phyloP scores from a whole-genome alignment of 208 protist species.

The Phytomonas serpens region DNA sequence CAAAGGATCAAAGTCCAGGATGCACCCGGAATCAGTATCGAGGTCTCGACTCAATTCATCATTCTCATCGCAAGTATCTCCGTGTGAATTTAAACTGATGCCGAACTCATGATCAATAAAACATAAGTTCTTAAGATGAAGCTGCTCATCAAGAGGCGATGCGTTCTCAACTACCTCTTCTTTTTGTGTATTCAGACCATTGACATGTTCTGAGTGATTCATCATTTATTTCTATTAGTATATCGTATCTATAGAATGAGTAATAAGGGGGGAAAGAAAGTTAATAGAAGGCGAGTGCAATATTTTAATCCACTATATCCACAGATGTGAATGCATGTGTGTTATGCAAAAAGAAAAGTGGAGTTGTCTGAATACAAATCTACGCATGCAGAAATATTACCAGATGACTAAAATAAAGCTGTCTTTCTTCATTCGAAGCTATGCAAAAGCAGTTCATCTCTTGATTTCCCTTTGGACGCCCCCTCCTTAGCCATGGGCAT shows the following conservation, averaged over 20 bases:
- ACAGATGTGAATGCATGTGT: neutral
- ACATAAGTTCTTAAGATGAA: slow-evolving; percentile 79
- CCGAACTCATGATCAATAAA: slow-evolving; percentile 85
- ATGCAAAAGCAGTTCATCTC: neutral
- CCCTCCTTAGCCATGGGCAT: neutral
- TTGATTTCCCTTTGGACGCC: neutral
- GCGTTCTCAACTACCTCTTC: slow-evolving; percentile 9
- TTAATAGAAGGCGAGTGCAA: neutral
- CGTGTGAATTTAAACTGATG: slow-evolving; percentile 30
- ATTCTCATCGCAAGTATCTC: neutral
- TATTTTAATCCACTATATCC: neutral
- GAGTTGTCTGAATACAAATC: neutral
- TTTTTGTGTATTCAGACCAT: neutral
- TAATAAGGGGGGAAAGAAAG: slow-evolving; percentile 8
- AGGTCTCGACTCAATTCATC: neutral
- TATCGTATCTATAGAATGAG: slow-evolving; percentile 1
- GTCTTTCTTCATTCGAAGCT: neutral
- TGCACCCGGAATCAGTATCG: neutral
- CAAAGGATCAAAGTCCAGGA: slow-evolving; percentile 43
- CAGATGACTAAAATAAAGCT: neutral
- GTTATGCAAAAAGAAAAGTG: neutral
- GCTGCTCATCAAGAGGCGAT: slow-evolving; percentile 36
- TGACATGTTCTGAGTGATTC: neutral
- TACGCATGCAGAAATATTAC: slow-evolving; percentile 3
- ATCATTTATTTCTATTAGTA: neutral